Evolutionary conservation across 2,329 filamentous ascomycete genomes (phyloP).

Genomic region (Colletotrichum orbiculare): DNA sequence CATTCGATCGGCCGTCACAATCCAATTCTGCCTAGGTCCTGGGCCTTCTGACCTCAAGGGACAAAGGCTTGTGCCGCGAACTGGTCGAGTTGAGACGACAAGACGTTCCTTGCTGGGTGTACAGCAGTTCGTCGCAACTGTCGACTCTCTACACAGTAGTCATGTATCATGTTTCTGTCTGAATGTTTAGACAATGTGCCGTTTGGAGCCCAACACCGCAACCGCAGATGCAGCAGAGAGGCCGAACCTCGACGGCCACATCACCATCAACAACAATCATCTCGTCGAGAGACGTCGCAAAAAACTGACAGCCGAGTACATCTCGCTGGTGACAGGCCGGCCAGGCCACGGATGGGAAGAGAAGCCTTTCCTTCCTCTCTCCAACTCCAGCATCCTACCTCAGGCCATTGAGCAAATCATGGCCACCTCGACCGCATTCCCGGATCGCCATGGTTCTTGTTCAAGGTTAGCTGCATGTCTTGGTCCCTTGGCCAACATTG

Average conservation of each 20-base stretch:
- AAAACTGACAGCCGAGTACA: conserved; percentile 6
- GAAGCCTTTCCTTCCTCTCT: background rate
- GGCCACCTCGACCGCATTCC: conserved; percentile 14
- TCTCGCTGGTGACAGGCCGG: background rate
- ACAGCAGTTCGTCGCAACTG: no score
- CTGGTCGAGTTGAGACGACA: no score
- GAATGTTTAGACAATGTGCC: no score
- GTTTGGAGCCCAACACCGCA: background rate
- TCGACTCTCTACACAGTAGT: background rate
- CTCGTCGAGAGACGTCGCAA: no score
- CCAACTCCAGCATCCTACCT: background rate
- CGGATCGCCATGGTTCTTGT: conserved; percentile 22
- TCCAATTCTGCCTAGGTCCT: background rate
- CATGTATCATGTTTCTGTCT: no score
- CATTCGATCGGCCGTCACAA: no score
- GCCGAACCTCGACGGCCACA: background rate
- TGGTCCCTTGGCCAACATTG: conserved; percentile 12
- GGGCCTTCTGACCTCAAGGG: background rate
- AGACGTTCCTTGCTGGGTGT: no score
- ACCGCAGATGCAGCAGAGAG: background rate
- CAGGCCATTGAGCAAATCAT: conserved; percentile 18
- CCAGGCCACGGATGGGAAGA: background rate
- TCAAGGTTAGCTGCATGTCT: conserved; percentile 14
- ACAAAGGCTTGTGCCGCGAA: no score
- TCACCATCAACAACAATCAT: background rate